Base-by-base conservation (phyloP, 208 protist genomes). In the Leishmania tarentolae region DNA sequence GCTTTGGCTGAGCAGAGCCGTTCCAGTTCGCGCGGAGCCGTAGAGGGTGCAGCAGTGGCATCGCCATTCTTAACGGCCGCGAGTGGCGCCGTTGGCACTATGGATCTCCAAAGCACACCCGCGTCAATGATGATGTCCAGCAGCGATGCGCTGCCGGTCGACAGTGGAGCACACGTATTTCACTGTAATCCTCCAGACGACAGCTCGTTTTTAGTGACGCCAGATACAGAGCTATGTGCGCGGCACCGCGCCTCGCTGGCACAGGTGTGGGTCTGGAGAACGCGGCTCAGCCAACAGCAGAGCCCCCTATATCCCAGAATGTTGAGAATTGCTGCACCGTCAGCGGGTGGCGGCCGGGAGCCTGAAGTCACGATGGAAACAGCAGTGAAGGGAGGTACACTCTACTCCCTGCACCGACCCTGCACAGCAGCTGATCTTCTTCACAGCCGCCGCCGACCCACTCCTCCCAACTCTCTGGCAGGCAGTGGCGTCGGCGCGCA, bases 201-300 rank as follows among this genome's bases (percentile, higher is more conserved):
- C 75, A 40, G 37, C 40, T 15, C 9, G 28, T 79, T 79, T n/a
- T 46, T 79, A 42, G 24, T 66, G 40, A 79, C 75, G 17, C 57
- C 75, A 44, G 75, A 79, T 8, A 59, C 75, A 28, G 75, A 79
- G 57, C 44, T 79, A 40, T 79, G 75, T 37, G 42, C 75, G 19
- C 35, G 75, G 37, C 75, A 79, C 59, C 61, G 40, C 75, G 28
- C 46, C 15, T 79, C 75, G 21, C 46, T 79, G 53, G 42, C 35
- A 65, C 75, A 79, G 15, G 57, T 79, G 15, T 50, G 57, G 56
- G 42, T 35, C n/a, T 79, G 75, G 75, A 56, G 75, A 42, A 19
- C 56, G 57, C 50, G 56, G 40, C 56, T 68, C n/a, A 68, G 74
- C 56, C 50, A 50, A 53, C 74, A 31, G 1, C 72, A 50, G 50